A percentile compares a stretch with the other conserved stretches of the same genome.
These are phyloP conservation scores for Coprinopsis sp. DNA, from an alignment of 768 basidiomycete genomes.

Conservation along the genomic window DNA sequence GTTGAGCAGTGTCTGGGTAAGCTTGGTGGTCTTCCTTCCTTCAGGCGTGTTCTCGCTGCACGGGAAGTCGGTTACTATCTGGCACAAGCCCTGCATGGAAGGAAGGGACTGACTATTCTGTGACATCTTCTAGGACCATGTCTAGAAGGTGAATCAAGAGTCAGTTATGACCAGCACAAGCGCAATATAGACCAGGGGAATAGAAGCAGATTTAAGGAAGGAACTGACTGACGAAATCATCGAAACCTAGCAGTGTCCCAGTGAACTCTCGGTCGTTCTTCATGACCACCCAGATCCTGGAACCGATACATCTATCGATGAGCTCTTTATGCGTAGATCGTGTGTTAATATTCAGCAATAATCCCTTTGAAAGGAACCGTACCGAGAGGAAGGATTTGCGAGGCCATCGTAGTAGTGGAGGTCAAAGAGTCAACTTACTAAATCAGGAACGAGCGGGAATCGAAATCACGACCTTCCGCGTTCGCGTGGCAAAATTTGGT, in stretches of 20 bases:
- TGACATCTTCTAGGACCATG: slow-evolving; percentile 95
- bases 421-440: no score
- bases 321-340: slow-evolving; percentile 56
- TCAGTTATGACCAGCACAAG: not conserved
- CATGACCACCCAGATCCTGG: slow-evolving; percentile 97
- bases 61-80: not conserved
- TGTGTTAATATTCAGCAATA: not conserved
- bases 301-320: slow-evolving; percentile 96
- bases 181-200: not conserved
- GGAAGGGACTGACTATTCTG: slow-evolving; percentile 74
- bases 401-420: slow-evolving; percentile 56
- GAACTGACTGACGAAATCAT: slow-evolving; percentile 98
- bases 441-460: no score
- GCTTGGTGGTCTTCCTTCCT: slow-evolving; percentile 72
- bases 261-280: slow-evolving; percentile 97
- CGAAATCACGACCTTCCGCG: no score
- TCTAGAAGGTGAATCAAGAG: slow-evolving; percentile 37
- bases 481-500: no score
- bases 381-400: slow-evolving; percentile 93
- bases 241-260: slow-evolving; percentile 91
- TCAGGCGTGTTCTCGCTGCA: slow-evolving; percentile 80
- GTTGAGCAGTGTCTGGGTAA: slow-evolving; percentile 86
- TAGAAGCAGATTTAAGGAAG: not conserved
- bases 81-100: not conserved
- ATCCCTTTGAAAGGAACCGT: not conserved